Evolutionary conservation across 495 filamentous ascomycete species (phyloP), one percentile per base, ranked within the genome.

Genomic region (Penicillium tannophilum): DNA sequence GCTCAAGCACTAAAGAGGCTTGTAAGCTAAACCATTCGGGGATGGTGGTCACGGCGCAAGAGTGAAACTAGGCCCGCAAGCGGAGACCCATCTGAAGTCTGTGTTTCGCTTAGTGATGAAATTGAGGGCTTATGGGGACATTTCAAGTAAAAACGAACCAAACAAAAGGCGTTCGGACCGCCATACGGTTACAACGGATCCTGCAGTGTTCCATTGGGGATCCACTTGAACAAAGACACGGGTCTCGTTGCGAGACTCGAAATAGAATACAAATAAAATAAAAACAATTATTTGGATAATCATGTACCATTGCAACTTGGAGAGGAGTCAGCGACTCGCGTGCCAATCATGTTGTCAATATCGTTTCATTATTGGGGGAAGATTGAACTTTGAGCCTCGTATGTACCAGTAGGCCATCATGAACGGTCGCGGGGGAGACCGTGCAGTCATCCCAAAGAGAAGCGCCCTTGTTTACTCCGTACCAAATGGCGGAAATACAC

Each of bases 381-480:
- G 7, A 49, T 49, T 49, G 46, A 49, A 31, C 26, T 26, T 47
- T 47, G 45, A 28, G 23, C 20, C 14, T 47, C 45, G 33, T 36
- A 10, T 23, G 20, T 23, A 23, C 20, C 20, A 23, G 20, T 23
- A 23, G 20, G 20, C 20, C 20, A 23, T 23, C 20, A 23, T 2
- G 20, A 23, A 23, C 20, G 1, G 45, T 47, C 20, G 45, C 45
- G 45, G 45, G 45, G 45, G 45, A 47, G 45, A 47, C 42, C 48
- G 30, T 39, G 31, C 50, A 33, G 50, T 39, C 50, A 49, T 41
- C 19, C 0, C 9, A 16, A 24, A 16, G 28, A 36, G 17, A 52
- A 19, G 50, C 31, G 50, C 31, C 23, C 48, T 31, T 31, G 45
- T 47, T 47, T 30, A 31, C 28, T 23, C 20, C 20, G 20, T 23